Evolutionary conservation across 1,284 basidiomycete genomes (phyloP), one percentile per base, ranked within the genome.

Genomic region (Takashimella koratensis): DNA sequence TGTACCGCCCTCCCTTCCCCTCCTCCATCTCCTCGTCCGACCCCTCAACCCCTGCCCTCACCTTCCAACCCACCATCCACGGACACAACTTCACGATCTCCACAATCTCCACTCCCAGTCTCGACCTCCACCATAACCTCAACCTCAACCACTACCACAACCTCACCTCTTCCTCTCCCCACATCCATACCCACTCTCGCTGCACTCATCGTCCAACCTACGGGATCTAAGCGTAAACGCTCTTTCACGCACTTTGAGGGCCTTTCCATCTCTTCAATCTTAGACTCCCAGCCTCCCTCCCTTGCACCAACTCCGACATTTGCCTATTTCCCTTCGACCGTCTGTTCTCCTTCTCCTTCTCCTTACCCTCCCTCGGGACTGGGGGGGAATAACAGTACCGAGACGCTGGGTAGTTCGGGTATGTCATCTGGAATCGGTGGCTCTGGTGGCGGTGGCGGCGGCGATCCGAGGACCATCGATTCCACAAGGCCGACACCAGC

Each of bases 181-280:
- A 36, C 30, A 36, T 16, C 30, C 16, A 16, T 36, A 16, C 16
- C 43, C 21, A 58, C 56, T 2, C 53, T 58, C 21, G 36, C 47
- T 8, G 40, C 26, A 11, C 26, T 51, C n/a, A 19, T 53, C 45
- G 27, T 26, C 26, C 10, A 49, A 8, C 4, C 10, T 4, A 16
- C 50, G 0, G 57, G 53, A 5, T 2, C 19, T 42, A 60, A 60
- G 51, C 58, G 58, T 44, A 60, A 60, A 48, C 54, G 47, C n/a
- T 16, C 39, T 5, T 11, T 41, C 2, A 25, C 47, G 12, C 50
- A 60, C 25, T 22, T 60, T 16, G 50, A 47, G 2, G 58, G 58
- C 4, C 52, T 60, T 20, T 36, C 58, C 23, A 13, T 56, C 13
- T 25, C 23, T 8, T n/a, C 23, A 5, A 50, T 56, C 27, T 26